Base-by-base conservation (phyloP, 2,329 filamentous ascomycete species). In the Aspergillus hortae region DNA sequence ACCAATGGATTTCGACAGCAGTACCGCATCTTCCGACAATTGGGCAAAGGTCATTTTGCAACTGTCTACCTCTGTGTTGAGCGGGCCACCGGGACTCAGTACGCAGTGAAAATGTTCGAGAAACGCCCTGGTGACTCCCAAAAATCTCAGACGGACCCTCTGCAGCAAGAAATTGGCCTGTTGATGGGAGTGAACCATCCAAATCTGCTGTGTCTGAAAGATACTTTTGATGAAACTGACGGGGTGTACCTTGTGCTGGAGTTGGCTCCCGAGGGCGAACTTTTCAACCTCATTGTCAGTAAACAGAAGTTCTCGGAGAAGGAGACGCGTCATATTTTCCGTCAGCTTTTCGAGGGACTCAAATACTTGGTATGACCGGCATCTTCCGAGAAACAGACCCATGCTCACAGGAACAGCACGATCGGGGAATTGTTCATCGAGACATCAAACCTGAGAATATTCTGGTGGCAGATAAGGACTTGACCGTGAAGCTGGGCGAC, bases 361-460 rank as follows among this genome's bases (percentile, higher is more conserved):
- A 97, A 96, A 69, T 97, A 99, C 70, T 68, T 99, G 76, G 92
- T 96, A 80, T 73, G 30, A n/a, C 27, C 17, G 27, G 6, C 19
- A 40, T 14, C 36, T 36, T 27, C 19, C 17, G 15, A 38, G 11
- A 15, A 21, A 7, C 33, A 11, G 14, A 19, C 32, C n/a, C 30
- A 38, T 40, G 14, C 46, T 40, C 35, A 40, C 15, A 48, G 15
- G 21, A 40, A 46, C 40, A 96, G 92, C 94, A 99, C 68, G 94
- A 97, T 55, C 89, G 94, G 56, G 95, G 94, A 63, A 95, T 99
- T 69, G 92, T 97, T 4, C 94, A 99, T 70, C 88, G 94, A 52
- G 94, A 99, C 63, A 96, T 99, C 74, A 97, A 96, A 72, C 92
- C 92, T 0, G 92, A 97, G 68, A 97, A 97, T 64, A 97, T 99